A percentile compares a stretch with the other conserved stretches of the same genome.
These are phyloP conservation scores for Elaeis oleifera DNA, from an alignment of 202 grass and related monocot genomes.

Conservation along the genomic window DNA sequence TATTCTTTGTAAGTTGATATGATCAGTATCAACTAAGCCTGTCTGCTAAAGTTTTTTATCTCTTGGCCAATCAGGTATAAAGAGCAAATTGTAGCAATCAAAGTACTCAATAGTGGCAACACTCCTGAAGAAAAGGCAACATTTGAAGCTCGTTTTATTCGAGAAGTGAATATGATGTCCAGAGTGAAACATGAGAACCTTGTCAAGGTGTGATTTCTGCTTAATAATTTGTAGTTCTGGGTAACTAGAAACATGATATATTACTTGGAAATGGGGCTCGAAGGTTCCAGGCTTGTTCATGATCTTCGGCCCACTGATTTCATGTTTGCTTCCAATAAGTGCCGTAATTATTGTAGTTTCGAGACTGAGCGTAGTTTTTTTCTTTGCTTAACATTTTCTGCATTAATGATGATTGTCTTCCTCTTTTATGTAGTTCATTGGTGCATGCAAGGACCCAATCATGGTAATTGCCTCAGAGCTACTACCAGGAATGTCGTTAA, in stretches of 20 bases:
- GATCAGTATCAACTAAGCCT: background rate
- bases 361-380: background rate
- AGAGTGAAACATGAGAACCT: constrained; percentile 97
- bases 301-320: too few relatives aligned
- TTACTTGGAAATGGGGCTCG: background rate
- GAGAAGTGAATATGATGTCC: constrained; percentile 99
- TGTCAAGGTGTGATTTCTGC: constrained; percentile 55
- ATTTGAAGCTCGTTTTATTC: constrained; percentile 92
- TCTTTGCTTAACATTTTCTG: background rate
- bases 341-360: too few relatives aligned
- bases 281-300: too few relatives aligned
- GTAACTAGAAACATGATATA: background rate
- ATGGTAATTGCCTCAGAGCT: constrained; percentile 97
- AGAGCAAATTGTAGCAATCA: constrained; percentile 88
- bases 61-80: constrained; percentile 39
- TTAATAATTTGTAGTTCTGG: constrained; percentile 14
- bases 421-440: constrained; percentile 60
- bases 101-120: constrained; percentile 80
- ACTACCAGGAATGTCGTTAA: constrained; percentile 88
- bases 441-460: constrained; percentile 94
- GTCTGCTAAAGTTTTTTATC: background rate
- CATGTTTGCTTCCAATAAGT: too few relatives aligned
- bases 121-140: constrained; percentile 64
- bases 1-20: too few relatives aligned
- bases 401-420: constrained; percentile 10